Conservation (phyloP, 306 rosid genomes). For the Ormosia semicastrata region DNA sequence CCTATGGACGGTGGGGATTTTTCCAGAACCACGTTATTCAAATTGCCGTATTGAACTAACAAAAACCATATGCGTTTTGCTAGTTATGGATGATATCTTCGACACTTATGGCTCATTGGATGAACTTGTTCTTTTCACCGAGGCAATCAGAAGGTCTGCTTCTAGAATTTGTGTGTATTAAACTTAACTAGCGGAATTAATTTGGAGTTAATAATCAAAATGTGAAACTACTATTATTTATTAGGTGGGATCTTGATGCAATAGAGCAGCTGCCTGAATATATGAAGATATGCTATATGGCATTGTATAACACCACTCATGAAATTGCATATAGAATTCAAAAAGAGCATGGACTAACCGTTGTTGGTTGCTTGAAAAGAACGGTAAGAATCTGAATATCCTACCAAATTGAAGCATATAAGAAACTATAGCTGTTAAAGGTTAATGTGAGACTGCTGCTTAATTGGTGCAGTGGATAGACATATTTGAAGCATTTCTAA, state of each 20-base stretch:
- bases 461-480: conserved; percentile 47
- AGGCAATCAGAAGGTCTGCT: conserved; percentile 43
- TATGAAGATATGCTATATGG: conserved; percentile 51
- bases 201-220: background rate
- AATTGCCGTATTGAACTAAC: conserved; percentile 39
- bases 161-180: background rate
- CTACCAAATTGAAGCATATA: background rate
- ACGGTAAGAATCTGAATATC: conserved; percentile 29
- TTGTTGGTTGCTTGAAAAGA: conserved; percentile 33
- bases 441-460: background rate
- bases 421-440: background rate
- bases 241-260: conserved; percentile 52
- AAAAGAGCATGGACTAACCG: conserved; percentile 30
- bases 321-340: conserved; percentile 46
- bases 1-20: conserved; percentile 45
- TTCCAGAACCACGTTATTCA: conserved; percentile 41
- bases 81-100: conserved; percentile 42
- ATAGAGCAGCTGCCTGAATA: conserved; percentile 44
- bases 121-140: conserved; percentile 46
- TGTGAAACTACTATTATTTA: background rate
- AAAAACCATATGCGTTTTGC: conserved; percentile 39
- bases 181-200: background rate
- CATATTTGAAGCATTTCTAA: conserved; percentile 25
- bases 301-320: conserved; percentile 42
- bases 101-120: conserved; percentile 47